Evolutionary conservation across 345 rosid species (phyloP).

Genomic region (Ailanthus altissimus): DNA sequence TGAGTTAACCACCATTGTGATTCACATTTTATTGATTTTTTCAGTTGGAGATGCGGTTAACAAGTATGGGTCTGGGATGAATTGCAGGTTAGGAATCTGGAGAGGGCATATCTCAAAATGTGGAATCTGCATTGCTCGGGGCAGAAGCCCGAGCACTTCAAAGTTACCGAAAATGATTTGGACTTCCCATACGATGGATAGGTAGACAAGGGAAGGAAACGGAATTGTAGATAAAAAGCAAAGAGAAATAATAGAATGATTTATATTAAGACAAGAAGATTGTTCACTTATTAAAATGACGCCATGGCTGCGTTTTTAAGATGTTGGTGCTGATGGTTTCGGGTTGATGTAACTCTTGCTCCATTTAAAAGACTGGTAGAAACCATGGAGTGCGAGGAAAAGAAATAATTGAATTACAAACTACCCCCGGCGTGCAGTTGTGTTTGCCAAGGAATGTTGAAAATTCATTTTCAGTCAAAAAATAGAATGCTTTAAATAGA

Average conservation of each 20-base stretch:
- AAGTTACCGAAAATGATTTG: conserved; percentile 70
- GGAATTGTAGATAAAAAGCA: conserved; percentile 41
- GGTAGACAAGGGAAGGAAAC: conserved; percentile 23
- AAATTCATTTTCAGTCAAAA: too few species aligned
- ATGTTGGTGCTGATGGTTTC: conserved; percentile 17
- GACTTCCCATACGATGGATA: conserved; percentile 73
- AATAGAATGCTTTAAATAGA: too few species aligned
- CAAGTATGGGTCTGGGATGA: background rate
- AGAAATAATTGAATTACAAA: background rate
- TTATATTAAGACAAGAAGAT: background rate
- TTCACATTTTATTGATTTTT: background rate
- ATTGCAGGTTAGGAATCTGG: conserved; percentile 85
- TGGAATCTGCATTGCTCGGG: conserved; percentile 85
- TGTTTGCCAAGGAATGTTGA: too few species aligned
- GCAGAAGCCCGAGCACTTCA: conserved; percentile 76
- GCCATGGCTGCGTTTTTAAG: conserved; percentile 10
- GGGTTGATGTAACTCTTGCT: background rate
- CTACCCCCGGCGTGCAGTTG: background rate
- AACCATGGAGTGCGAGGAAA: background rate
- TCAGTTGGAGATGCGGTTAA: too few species aligned
- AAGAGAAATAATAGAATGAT: conserved; percentile 28
- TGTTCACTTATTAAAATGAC: conserved; percentile 15
- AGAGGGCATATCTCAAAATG: conserved; percentile 89
- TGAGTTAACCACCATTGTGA: conserved; percentile 30
- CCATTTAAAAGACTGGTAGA: background rate